Evolutionary conservation across 495 filamentous ascomycete genomes (phyloP), one percentile per base, ranked within the genome.

Genomic region (Daldinia decipiens): DNA sequence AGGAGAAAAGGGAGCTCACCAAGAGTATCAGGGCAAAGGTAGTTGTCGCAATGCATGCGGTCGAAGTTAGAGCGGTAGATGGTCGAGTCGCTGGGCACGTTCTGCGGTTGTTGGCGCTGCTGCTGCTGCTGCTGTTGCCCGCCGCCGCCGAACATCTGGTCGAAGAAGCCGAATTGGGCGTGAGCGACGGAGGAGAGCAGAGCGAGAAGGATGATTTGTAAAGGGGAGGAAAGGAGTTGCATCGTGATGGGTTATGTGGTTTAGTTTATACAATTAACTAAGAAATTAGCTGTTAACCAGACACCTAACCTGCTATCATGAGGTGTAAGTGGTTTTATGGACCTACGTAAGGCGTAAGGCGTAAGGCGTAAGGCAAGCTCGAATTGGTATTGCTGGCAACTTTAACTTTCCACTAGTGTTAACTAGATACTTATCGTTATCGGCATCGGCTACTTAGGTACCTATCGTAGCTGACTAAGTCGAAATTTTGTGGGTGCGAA

Each of bases 11-110:
- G 19, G 38, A 8, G n/a, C 66, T 4, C 70, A 85, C 83, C 89
- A 26, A 97, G 87, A 4, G 93, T 97, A 57, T 88, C 90, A 0
- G 94, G 94, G 75, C 94, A 97, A n/a, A 97, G 88, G 77, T 97
- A 98, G 73, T 93, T 92, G 65, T 90, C 86, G 82, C 94, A 98
- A 76, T 87, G 88, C 8, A 91, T 88, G 59, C 74, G 67, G 9
- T 88, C 84, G 81, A 94, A 95, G 55, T 88, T 86, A 45, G 86
- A 79, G 74, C 89, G 91, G 79, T 97, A 97, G 77, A 89, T 89
- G 12, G 80, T 78, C 12, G 91, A 90, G 78, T 97, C 93, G 76
- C 90, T 93, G 12, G 91, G 84, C 9, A 87, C 89, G 74, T 97
- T 93, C 72, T 94, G 91, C 9, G 85, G 82, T 68, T 88, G 85